Conservation (phyloP, 2,329 filamentous ascomycete species). For the Fusarium subtropicale region DNA sequence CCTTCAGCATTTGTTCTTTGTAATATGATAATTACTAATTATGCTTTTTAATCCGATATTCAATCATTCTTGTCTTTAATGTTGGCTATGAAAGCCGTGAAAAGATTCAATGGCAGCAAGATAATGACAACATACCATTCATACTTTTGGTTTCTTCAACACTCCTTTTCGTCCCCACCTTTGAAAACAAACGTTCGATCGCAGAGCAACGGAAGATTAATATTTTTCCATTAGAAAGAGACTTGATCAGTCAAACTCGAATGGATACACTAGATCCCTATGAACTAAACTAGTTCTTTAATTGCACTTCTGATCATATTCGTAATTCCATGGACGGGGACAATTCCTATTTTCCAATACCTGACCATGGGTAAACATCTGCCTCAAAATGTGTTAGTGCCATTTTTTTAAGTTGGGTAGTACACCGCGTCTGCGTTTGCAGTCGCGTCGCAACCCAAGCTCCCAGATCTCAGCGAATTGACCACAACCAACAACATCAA, state of each 20-base stretch:
- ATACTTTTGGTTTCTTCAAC: neutral
- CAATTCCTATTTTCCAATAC: neutral
- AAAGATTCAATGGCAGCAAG: neutral
- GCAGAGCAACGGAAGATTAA: neutral
- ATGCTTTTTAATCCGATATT: conserved; percentile 1
- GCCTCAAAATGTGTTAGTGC: conserved; percentile 7
- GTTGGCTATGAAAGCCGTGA: neutral
- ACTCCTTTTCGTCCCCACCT: conserved; percentile 2
- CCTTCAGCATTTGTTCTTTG: neutral
- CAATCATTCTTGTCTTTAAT: neutral
- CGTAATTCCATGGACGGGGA: neutral
- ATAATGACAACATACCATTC: neutral
- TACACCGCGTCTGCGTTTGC: conserved; percentile 9
- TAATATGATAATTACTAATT: neutral
- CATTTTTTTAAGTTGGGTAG: conserved; percentile 15
- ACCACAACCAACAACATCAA: conserved; percentile 30
- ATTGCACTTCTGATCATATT: neutral
- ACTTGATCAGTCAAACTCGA: too few relatives aligned
- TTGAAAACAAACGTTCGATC: neutral
- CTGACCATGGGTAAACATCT: neutral
- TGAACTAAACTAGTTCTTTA: neutral
- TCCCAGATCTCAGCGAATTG: conserved; percentile 35
- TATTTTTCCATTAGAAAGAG: neutral
- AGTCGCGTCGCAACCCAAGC: conserved; percentile 43
- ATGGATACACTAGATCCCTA: neutral